These are phyloP conservation scores for Verticillium tricorpus DNA, from an alignment of 2,329 filamentous ascomycete genomes.

Conservation along the genomic window DNA sequence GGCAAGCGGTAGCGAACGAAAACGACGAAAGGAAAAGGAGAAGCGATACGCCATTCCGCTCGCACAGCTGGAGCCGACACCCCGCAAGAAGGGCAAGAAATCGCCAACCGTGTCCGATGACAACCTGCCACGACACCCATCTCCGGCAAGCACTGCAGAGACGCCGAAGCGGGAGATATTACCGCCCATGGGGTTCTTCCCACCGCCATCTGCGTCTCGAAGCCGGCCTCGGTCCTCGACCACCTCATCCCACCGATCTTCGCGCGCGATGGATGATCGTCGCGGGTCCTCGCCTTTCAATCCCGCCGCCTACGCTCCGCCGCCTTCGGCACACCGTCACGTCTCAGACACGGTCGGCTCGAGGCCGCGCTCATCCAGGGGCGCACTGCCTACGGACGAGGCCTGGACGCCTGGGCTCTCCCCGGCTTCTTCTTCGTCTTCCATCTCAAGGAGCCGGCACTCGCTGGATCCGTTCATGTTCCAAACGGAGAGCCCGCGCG, in stretches of 20 bases:
- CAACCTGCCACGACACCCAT: constrained; percentile 31
- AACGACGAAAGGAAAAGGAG: constrained; percentile 35
- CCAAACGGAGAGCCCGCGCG: constrained; percentile 41
- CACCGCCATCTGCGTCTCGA: constrained; percentile 35
- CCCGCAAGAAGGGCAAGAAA: constrained; percentile 27
- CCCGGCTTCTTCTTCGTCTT: constrained; percentile 21
- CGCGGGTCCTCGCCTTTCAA: constrained; percentile 37
- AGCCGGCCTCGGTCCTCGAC: constrained; percentile 38
- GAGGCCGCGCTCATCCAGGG: constrained; percentile 26
- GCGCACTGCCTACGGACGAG: constrained; percentile 25
- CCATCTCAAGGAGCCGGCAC: constrained; percentile 21
- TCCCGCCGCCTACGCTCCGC: constrained; percentile 36
- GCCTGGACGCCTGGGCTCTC: constrained; percentile 20
- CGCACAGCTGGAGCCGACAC: constrained; percentile 41
- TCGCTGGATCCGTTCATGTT: constrained; percentile 47
- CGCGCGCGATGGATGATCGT: constrained; percentile 24
- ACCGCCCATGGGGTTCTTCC: constrained; percentile 48
- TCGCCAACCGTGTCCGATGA: constrained; percentile 24
- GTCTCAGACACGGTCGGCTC: constrained; percentile 35
- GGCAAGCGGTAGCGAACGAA: constrained; percentile 27
- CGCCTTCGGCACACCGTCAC: constrained; percentile 31
- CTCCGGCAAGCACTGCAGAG: constrained; percentile 31
- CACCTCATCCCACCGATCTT: constrained; percentile 32
- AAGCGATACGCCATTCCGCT: constrained; percentile 50
- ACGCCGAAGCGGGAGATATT: constrained; percentile 29